These are phyloP conservation scores for Erodium moschatum DNA, from an alignment of 441 rosid genomes.

Conservation along the genomic window DNA sequence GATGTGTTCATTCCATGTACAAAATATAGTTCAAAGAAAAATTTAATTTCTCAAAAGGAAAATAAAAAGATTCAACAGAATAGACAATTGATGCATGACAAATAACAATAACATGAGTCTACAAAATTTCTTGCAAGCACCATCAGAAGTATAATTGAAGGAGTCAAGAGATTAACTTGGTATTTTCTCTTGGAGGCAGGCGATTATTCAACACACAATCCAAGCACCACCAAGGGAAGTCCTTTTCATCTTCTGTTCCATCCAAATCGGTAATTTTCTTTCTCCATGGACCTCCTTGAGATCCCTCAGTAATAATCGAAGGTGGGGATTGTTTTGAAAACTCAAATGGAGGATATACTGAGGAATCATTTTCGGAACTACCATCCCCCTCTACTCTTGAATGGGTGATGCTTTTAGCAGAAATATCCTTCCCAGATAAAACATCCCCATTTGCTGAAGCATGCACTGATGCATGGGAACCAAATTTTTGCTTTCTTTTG, in stretches of 20 bases:
- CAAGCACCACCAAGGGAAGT: conserved; percentile 89
- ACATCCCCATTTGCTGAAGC: conserved; percentile 61
- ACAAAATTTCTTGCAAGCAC: neutral
- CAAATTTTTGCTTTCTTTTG: conserved; percentile 62
- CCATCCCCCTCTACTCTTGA: conserved; percentile 68
- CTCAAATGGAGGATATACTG: conserved; percentile 80
- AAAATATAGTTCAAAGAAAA: neutral
- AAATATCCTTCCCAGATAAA: conserved; percentile 47
- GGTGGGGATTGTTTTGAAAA: conserved; percentile 72
- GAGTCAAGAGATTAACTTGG: conserved; percentile 47
- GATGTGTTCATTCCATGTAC: neutral
- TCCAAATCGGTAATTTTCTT: conserved; percentile 80
- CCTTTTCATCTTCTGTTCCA: conserved; percentile 95
- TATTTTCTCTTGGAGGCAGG: conserved; percentile 84
- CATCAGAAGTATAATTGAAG: neutral
- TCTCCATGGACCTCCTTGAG: conserved; percentile 98
- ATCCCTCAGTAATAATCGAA: conserved; percentile 85
- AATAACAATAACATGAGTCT: neutral
- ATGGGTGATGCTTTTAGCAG: conserved; percentile 43
- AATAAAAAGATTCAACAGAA: neutral
- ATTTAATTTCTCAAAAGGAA: neutral
- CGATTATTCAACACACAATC: conserved; percentile 90
- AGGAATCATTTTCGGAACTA: conserved; percentile 55
- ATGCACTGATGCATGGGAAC: conserved; percentile 31
- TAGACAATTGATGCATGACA: neutral